Evolutionary conservation across 129 eudicot species (phyloP).

Genomic region (Sambucus nigra): DNA sequence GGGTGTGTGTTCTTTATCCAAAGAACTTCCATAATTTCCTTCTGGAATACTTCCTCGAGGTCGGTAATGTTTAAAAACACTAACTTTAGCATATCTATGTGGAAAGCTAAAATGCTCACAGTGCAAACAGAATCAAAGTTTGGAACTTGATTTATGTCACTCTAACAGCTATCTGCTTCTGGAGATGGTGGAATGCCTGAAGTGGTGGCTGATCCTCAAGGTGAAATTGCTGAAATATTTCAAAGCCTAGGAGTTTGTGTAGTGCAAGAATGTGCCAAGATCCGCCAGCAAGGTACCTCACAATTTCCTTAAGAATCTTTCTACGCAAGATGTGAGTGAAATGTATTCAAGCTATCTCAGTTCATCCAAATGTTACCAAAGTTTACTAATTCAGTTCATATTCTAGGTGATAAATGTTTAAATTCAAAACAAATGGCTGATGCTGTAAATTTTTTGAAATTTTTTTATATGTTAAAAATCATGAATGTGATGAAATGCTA

Average conservation of each 20-base stretch:
- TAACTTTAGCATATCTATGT: no score
- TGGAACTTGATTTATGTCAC: conserved; percentile 3
- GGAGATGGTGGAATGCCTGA: conserved; percentile 98
- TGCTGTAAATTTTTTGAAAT: background rate
- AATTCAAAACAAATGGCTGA: background rate
- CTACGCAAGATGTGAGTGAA: background rate
- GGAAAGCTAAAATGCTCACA: background rate
- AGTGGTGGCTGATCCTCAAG: conserved; percentile 91
- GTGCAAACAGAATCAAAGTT: background rate
- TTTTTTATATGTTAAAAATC: background rate
- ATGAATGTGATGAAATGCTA: background rate
- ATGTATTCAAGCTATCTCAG: background rate
- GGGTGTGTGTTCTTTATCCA: no score
- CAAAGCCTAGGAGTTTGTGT: conserved; percentile 96
- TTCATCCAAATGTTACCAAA: background rate
- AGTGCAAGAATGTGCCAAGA: conserved; percentile 97
- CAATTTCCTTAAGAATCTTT: conserved; percentile 2
- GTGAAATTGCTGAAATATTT: conserved; percentile 77
- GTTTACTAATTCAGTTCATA: background rate
- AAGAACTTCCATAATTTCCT: no score
- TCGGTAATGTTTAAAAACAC: no score
- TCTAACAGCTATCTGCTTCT: conserved; percentile 81
- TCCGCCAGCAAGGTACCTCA: conserved; percentile 86
- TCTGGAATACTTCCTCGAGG: no score
- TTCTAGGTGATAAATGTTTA: background rate